A percentile compares a stretch with the other conserved stretches of the same genome.
These are phyloP conservation scores for Scenedesmus sp. DNA, from an alignment of 163 green algal genomes.

Conservation along the genomic window DNA sequence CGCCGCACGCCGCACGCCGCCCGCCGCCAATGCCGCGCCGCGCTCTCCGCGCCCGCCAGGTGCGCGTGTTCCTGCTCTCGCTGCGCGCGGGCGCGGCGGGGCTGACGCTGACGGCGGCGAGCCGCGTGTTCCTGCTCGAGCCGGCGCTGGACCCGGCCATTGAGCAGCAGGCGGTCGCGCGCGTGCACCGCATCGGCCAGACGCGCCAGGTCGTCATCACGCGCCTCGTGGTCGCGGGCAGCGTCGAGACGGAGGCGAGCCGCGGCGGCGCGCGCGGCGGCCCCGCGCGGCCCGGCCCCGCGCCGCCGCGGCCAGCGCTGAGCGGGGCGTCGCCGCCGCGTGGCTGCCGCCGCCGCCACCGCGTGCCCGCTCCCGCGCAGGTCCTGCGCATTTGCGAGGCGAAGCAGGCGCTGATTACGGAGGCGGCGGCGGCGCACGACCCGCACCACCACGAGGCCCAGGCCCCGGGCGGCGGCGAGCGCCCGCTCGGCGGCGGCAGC, in stretches of 20 bases:
- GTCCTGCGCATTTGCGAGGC: conserved; percentile 22
- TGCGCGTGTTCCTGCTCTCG: conserved; percentile 58
- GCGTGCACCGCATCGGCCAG: conserved; percentile 86
- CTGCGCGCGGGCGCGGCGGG: conserved; percentile 60
- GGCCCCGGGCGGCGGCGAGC: background rate
- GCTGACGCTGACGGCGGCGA: conserved; percentile 74
- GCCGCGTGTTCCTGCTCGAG: conserved; percentile 87
- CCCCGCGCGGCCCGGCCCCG: background rate
- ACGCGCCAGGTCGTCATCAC: conserved; percentile 64
- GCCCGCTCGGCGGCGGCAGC: background rate
- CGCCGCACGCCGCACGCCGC: too few relatives aligned
- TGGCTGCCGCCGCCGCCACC: background rate
- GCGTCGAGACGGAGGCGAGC: conserved; percentile 52
- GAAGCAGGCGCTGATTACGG: conserved; percentile 34
- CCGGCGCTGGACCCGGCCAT: conserved; percentile 77
- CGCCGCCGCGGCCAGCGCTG: background rate
- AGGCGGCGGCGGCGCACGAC: conserved; percentile 22
- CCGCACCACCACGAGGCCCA: background rate
- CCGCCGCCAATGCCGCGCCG: too few relatives aligned
- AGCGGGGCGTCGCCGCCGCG: background rate
- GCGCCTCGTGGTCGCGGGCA: conserved; percentile 70
- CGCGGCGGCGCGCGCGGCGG: conserved; percentile 13
- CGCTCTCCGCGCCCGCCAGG: background rate
- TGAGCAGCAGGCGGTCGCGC: conserved; percentile 86
- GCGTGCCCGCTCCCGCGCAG: background rate